These are phyloP conservation scores for Zelopaecilomyces penicillatus DNA, from an alignment of 2,329 filamentous ascomycete genomes.

Conservation along the genomic window DNA sequence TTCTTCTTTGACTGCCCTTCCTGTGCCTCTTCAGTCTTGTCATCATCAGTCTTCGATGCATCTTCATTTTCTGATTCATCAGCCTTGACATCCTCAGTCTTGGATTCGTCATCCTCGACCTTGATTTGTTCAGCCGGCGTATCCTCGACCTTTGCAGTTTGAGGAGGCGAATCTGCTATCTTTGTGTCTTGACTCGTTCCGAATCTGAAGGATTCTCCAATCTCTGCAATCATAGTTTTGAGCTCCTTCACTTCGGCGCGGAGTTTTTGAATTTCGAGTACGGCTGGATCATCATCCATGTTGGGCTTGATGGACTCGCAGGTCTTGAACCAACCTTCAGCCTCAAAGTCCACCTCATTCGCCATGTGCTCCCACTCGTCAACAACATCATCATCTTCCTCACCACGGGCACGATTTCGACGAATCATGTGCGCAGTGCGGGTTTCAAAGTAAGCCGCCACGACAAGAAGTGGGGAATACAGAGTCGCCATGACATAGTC, in stretches of 20 bases:
- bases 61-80: constrained; percentile 2
- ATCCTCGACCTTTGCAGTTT: too few species aligned
- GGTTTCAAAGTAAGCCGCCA: constrained; percentile 67
- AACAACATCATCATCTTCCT: constrained; percentile 78
- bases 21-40: constrained; percentile 16
- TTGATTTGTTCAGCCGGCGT: too few species aligned
- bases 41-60: constrained; percentile 6
- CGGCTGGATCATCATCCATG: constrained; percentile 67
- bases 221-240: constrained; percentile 36
- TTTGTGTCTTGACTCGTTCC: constrained; percentile 6
- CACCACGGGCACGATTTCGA: constrained; percentile 67
- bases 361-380: constrained; percentile 91
- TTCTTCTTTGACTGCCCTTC: constrained; percentile 8
- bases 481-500: constrained; percentile 79
- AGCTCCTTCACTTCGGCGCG: constrained; percentile 50
- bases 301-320: constrained; percentile 72
- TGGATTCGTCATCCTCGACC: neutral
- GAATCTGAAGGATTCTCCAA: constrained; percentile 18
- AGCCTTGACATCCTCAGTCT: constrained; percentile 2
- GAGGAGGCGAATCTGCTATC: neutral
- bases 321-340: constrained; percentile 75
- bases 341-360: constrained; percentile 66
- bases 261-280: constrained; percentile 58
- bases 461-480: constrained; percentile 74
- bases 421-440: constrained; percentile 57